Conservation (phyloP, 179 eudicot genomes). For the Pouteria campechiana region DNA sequence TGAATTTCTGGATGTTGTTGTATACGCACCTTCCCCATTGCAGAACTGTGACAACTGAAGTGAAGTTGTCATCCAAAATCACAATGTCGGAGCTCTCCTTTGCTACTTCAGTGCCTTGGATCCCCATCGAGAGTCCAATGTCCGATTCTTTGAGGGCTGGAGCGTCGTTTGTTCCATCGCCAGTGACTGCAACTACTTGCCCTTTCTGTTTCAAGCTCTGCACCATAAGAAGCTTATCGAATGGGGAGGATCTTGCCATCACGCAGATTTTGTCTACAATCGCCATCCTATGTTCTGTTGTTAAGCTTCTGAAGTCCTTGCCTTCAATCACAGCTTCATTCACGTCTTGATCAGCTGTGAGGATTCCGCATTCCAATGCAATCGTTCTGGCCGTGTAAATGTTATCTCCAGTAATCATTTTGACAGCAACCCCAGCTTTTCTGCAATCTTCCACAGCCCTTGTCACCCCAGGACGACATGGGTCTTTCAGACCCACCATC, state of each 20-base stretch:
- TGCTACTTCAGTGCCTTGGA: constrained; percentile 33
- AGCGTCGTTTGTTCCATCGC: constrained; percentile 36
- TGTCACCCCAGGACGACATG: constrained; percentile 38
- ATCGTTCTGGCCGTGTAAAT: constrained; percentile 44
- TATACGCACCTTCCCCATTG: constrained; percentile 68
- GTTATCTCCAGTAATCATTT: constrained; percentile 54
- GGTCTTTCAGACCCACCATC: constrained; percentile 42
- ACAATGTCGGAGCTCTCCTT: constrained; percentile 40
- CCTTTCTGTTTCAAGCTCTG: constrained; percentile 28
- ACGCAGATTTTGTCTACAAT: constrained; percentile 20
- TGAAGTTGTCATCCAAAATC: constrained; percentile 29
- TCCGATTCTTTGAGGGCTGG: constrained; percentile 42
- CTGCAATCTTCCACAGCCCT: constrained; percentile 30
- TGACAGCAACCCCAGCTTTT: constrained; percentile 23
- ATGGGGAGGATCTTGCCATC: constrained; percentile 41
- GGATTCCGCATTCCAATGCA: constrained; percentile 54
- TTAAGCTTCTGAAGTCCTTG: constrained; percentile 44
- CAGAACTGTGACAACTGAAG: constrained; percentile 27
- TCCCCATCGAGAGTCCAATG: constrained; percentile 39
- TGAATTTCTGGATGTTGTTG: constrained; percentile 71
- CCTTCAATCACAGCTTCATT: constrained; percentile 60
- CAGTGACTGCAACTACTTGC: constrained; percentile 37
- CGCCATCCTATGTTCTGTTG: constrained; percentile 42
- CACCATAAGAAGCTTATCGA: constrained; percentile 38
- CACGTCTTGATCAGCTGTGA: constrained; percentile 12